Conservation (phyloP, 2,329 filamentous ascomycete genomes). For the Botrytis squamosa region DNA sequence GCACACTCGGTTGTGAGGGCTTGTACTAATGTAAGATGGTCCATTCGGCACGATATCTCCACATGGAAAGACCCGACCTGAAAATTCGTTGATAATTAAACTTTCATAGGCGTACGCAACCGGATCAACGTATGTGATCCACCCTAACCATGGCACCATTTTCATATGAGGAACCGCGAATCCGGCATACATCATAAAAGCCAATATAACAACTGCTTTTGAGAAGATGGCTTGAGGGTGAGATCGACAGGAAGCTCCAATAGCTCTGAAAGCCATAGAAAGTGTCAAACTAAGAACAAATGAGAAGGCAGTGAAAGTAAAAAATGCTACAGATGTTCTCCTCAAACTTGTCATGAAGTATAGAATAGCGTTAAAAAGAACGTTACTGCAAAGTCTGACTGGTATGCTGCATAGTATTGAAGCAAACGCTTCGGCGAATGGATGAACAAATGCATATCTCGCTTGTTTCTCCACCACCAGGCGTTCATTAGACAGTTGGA, state of each 20-base stretch:
- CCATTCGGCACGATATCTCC: conserved; percentile 28
- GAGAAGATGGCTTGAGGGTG: conserved; percentile 63
- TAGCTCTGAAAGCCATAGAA: conserved; percentile 81
- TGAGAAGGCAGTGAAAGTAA: conserved; percentile 61
- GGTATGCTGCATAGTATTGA: conserved; percentile 86
- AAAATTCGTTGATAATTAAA: conserved; percentile 82
- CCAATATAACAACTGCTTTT: conserved; percentile 50
- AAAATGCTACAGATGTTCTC: conserved; percentile 73
- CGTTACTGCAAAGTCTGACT: conserved; percentile 61
- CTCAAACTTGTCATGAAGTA: conserved; percentile 88
- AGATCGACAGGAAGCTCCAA: conserved; percentile 71
- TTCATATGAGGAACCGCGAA: conserved; percentile 46
- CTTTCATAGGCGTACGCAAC: conserved; percentile 78
- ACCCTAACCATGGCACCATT: conserved; percentile 79
- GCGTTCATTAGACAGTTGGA: conserved; percentile 78
- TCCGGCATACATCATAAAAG: conserved; percentile 40
- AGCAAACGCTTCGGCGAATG: conserved; percentile 83
- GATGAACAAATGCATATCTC: conserved; percentile 86
- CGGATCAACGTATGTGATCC: conserved; percentile 65
- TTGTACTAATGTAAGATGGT: conserved; percentile 23
- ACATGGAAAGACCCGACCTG: conserved; percentile 31
- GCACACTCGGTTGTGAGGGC: conserved; percentile 47
- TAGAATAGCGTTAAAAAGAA: conserved; percentile 75
- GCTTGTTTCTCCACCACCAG: conserved; percentile 89
- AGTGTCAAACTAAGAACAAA: conserved; percentile 51